phyloP scores from a whole-genome alignment of 1,139 yeast species.

The Debaryomyces subglobosus region DNA sequence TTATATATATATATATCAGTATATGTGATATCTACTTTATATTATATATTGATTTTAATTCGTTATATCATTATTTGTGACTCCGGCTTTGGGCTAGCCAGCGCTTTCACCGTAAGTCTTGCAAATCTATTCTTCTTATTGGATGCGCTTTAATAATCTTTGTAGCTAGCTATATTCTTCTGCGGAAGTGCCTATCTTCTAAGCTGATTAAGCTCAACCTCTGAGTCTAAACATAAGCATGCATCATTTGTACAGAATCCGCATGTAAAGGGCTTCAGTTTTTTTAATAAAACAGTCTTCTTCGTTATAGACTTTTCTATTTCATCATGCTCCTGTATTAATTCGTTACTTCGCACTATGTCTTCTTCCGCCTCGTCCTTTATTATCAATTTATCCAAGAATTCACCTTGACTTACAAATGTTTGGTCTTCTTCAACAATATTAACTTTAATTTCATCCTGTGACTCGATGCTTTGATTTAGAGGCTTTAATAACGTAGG shows the following conservation, averaged over 20 bases:
- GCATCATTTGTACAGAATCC: conserved; percentile 49
- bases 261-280: conserved; percentile 25
- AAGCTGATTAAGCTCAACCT: conserved; percentile 16
- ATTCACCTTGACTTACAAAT: conserved; percentile 7
- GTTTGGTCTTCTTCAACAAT: conserved; percentile 11
- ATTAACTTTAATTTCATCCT: conserved; percentile 1
- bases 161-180: too few relatives aligned
- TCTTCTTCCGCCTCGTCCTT: conserved; percentile 10
- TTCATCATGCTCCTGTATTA: conserved; percentile 3
- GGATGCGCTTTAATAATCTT: too few relatives aligned
- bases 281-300: background rate
- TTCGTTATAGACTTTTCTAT: background rate
- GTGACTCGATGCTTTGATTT: conserved; percentile 3
- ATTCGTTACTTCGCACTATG: conserved; percentile 9
- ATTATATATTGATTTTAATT: conserved; percentile 4
- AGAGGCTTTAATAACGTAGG: conserved; percentile 30
- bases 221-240: conserved; percentile 45
- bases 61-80: conserved; percentile 7
- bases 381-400: conserved; percentile 16
- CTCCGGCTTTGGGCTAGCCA: background rate
- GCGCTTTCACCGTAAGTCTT: background rate
- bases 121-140: background rate
- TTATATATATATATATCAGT: conserved; percentile 5
- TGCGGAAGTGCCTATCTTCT: background rate
- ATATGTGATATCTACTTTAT: conserved; percentile 2